A percentile compares a stretch with the other conserved stretches of the same genome.
phyloP scores from a whole-genome alignment of 805 yeast genomes.

The Nakazawaea siamensis region DNA sequence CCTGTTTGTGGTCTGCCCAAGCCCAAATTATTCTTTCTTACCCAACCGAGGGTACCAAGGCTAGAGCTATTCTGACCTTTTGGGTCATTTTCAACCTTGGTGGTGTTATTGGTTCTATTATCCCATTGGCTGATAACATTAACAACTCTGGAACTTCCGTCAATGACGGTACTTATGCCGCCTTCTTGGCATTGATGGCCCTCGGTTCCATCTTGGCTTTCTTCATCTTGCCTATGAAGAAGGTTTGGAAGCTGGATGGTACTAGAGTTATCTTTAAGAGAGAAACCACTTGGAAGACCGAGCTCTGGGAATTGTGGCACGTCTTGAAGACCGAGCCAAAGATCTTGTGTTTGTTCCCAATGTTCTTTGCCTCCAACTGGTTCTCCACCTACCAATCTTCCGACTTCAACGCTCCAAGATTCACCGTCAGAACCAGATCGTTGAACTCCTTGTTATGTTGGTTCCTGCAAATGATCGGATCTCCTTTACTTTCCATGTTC shows the following conservation, averaged over 20 bases:
- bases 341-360: conserved; percentile 45
- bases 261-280: conserved; percentile 35
- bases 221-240: conserved; percentile 37
- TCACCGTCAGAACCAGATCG: conserved; percentile 53
- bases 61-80: conserved; percentile 42
- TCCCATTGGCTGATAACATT: conserved; percentile 49
- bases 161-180: conserved; percentile 44
- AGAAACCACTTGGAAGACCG: conserved; percentile 37
- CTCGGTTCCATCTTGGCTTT: conserved; percentile 36
- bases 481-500: conserved; percentile 36
- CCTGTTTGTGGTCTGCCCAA: conserved; percentile 52
- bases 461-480: conserved; percentile 53
- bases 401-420: conserved; percentile 45
- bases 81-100: conserved; percentile 59
- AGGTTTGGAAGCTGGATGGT: conserved; percentile 43
- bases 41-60: conserved; percentile 45
- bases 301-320: conserved; percentile 30
- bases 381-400: conserved; percentile 60
- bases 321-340: conserved; percentile 32
- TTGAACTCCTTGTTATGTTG: conserved; percentile 55
- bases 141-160: conserved; percentile 26
- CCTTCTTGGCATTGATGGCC: conserved; percentile 43
- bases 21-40: conserved; percentile 51
- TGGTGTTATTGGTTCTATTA: conserved; percentile 49
- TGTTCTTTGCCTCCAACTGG: conserved; percentile 59